Conservation (phyloP, 352 stramenopile species). For the Aphanomyces stellatus region DNA sequence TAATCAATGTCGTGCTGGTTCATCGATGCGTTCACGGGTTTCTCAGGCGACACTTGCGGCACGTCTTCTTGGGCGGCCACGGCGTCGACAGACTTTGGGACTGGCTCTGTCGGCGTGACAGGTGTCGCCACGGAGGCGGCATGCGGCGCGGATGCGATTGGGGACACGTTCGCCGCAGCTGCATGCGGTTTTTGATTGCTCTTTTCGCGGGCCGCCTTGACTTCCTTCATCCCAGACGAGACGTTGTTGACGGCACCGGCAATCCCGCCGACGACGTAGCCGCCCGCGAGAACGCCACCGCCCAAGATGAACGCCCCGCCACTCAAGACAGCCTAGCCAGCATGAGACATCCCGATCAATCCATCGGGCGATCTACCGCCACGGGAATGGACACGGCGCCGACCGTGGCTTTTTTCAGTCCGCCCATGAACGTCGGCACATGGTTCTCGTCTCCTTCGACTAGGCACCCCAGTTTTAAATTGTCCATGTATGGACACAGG, state of each 20-base stretch:
- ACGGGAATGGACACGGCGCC: conserved; percentile 69
- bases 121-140: not conserved
- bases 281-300: not conserved
- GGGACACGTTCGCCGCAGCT: not conserved
- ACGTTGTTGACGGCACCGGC: conserved; percentile 75
- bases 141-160: not conserved
- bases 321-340: conserved; percentile 4
- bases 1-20: not conserved
- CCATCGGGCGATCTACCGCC: conserved; percentile 36
- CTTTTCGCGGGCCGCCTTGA: conserved; percentile 31
- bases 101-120: not conserved
- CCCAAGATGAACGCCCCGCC: conserved; percentile 12
- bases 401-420: conserved; percentile 79
- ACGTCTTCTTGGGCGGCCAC: no score
- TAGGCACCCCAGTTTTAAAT: no score
- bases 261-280: conserved; percentile 48
- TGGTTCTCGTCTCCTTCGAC: conserved; percentile 46
- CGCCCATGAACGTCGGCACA: conserved; percentile 67
- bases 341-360: not conserved
- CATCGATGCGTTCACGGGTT: not conserved
- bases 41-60: no score
- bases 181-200: no score
- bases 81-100: conserved; percentile 24
- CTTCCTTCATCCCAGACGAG: conserved; percentile 66
- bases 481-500: no score